A percentile compares a stretch with the other conserved stretches of the same genome.
These are phyloP conservation scores for Xylaria sp. DNA, from an alignment of 2,329 filamentous ascomycete species.

Conservation along the genomic window DNA sequence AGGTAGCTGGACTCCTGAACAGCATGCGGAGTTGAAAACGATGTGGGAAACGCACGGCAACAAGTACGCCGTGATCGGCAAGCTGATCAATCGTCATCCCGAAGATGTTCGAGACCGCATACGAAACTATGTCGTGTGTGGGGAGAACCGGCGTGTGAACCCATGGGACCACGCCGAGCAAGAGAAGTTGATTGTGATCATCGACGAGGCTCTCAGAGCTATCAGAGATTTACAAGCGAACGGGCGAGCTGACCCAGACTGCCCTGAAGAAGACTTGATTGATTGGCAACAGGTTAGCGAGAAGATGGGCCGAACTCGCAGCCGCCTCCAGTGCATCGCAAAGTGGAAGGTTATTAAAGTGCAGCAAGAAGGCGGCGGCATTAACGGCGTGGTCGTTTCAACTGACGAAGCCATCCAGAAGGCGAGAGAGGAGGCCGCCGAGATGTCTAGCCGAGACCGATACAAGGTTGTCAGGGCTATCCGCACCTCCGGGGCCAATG, in stretches of 20 bases:
- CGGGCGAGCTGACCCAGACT: conserved; percentile 35
- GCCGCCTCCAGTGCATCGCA: conserved; percentile 66
- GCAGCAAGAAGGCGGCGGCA: conserved; percentile 23
- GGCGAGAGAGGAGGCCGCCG: conserved; percentile 31
- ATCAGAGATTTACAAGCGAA: conserved; percentile 46
- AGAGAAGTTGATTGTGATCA: conserved; percentile 50
- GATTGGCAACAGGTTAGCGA: conserved; percentile 68
- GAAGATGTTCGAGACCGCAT: conserved; percentile 72
- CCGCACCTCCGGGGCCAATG: conserved; percentile 22
- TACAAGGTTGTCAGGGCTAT: conserved; percentile 32
- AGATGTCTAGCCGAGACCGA: conserved; percentile 32
- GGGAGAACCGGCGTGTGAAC: conserved; percentile 53
- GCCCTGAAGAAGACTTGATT: conserved; percentile 56
- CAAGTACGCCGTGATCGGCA: conserved; percentile 65
- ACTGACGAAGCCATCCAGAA: conserved; percentile 32
- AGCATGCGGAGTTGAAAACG: conserved; percentile 57
- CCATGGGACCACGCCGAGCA: conserved; percentile 67
- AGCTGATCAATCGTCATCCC: conserved; percentile 64
- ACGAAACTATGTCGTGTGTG: conserved; percentile 67
- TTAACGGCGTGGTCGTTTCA: conserved; percentile 27
- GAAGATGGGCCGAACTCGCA: conserved; percentile 63
- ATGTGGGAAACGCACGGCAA: conserved; percentile 52
- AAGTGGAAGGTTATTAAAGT: conserved; percentile 63
- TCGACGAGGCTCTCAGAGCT: conserved; percentile 54
- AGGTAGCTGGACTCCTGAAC: conserved; percentile 60